Evolutionary conservation across 192 early-diverging fungal genomes (phyloP).

Genomic region (Pilobolus umbonatus): DNA sequence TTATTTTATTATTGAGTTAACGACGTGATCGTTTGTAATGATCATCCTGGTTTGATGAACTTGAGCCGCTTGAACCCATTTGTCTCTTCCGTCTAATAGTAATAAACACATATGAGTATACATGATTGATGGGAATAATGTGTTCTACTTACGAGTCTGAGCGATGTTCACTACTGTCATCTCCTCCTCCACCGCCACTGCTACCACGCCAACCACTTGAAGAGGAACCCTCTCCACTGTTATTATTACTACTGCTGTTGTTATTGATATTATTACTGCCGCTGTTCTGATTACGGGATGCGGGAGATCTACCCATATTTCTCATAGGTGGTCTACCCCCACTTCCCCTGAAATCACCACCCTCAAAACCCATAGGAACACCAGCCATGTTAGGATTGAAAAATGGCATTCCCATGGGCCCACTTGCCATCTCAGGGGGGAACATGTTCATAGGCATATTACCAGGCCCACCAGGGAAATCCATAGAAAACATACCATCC

Average conservation of each 20-base stretch:
- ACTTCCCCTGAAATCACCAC: constrained; percentile 15
- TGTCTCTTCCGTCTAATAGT: constrained; percentile 9
- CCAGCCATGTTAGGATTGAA: constrained; percentile 32
- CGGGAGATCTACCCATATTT: neutral
- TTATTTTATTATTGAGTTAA: neutral
- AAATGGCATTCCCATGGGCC: constrained; percentile 32
- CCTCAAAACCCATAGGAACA: constrained; percentile 28
- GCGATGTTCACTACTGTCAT: constrained; percentile 5
- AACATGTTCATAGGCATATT: constrained; percentile 33
- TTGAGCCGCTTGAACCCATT: neutral
- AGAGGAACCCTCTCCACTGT: neutral
- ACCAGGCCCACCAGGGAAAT: constrained; percentile 16
- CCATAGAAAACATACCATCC: constrained; percentile 17
- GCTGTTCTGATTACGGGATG: no score
- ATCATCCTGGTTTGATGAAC: constrained; percentile 10
- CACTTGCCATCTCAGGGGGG: constrained; percentile 32
- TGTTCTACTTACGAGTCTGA: constrained; percentile 13
- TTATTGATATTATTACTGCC: neutral
- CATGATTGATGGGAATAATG: neutral
- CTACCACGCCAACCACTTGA: neutral
- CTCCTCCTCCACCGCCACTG: constrained; percentile 1
- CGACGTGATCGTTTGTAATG: constrained; percentile 10
- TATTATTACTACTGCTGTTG: neutral
- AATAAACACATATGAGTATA: neutral
- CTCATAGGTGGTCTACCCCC: constrained; percentile 14